Evolutionary conservation across 139 green algal species (phyloP), one percentile per base, ranked within the genome.

Genomic region (Coccomyxa sp.): DNA sequence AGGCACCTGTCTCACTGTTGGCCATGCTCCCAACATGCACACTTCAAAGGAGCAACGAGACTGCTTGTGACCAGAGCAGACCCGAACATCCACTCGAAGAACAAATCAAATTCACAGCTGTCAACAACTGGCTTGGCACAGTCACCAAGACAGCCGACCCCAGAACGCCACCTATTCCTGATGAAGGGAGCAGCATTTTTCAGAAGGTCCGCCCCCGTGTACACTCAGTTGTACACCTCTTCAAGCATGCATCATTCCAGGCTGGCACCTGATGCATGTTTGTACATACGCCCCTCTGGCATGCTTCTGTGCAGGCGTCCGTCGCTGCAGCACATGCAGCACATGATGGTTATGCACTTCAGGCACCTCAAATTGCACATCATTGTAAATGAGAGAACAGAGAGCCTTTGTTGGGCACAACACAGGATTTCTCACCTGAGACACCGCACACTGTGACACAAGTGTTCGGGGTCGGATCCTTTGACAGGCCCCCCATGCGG

Each of bases 391-490:
- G 11, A 58, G 38, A 38, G 77, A 30, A 31, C 67, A 16, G 51
- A 82, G 0, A 58, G 58, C 59, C 59, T 45, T 14, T 57, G 58
- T 57, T 28, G 75, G 58, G 25, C 79, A 58, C 51, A 10, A 15
- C 67, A 81, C 45, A 45, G 0, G 51, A 13, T 51, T 32, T 21
- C 79, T n/a, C 32, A 88, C 92, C 86, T 82, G 91, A 96, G 17
- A 92, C 89, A 21, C 96, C 96, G 85, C 96, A 98, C 4, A 98
- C 96, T 32, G 96, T 98, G 58, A 98, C 95, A 86, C 96, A 98
- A 3, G 93, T 95, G 82, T 95, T 90, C 10, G 93, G 91, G 0
- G 92, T 95, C 16, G 93, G 91, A 58, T 98, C 94, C 90, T 97
- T 97, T 17, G 94, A 88, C 15, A 96, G 84, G 31, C 90, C 85